Percentiles rank a stretch among this genome's conserved stretches.
Conservation (phyloP, 768 basidiomycete genomes). For the Rubroboletus pulcherrimus region DNA sequence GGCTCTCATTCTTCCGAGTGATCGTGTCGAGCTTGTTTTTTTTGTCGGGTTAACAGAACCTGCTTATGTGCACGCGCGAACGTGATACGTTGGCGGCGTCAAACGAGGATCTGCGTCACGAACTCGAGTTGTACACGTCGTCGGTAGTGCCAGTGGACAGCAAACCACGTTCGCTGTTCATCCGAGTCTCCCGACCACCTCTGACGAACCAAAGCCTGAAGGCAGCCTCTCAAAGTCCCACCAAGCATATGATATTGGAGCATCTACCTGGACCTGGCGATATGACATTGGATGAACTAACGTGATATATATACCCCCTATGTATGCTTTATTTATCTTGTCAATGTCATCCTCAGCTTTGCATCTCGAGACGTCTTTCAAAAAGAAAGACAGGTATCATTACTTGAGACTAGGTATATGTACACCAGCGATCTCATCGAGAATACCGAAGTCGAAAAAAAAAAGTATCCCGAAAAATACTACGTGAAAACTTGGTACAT, state of each 20-base stretch:
- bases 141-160: slow-evolving; percentile 44
- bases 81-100: slow-evolving; percentile 42
- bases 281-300: slow-evolving; percentile 51
- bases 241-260: slow-evolving; percentile 25
- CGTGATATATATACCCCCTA: slow-evolving; percentile 9
- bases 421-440: neutral
- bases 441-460: neutral
- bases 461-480: neutral
- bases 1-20: neutral
- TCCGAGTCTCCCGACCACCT: slow-evolving; percentile 44
- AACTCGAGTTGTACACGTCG: slow-evolving; percentile 60
- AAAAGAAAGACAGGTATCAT: neutral
- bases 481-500: neutral
- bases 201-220: slow-evolving; percentile 44
- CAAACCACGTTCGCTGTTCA: slow-evolving; percentile 53
- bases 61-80: slow-evolving; percentile 45
- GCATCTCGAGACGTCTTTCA: neutral
- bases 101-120: slow-evolving; percentile 48
- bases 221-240: slow-evolving; percentile 11
- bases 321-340: slow-evolving; percentile 15
- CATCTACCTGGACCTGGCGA: slow-evolving; percentile 39
- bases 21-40: neutral
- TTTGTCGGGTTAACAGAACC: slow-evolving; percentile 37
- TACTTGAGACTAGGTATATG: neutral
- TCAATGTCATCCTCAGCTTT: slow-evolving; percentile 2